phyloP scores from a whole-genome alignment of 495 filamentous ascomycete species.

The Polyplosphaeria fusca region DNA sequence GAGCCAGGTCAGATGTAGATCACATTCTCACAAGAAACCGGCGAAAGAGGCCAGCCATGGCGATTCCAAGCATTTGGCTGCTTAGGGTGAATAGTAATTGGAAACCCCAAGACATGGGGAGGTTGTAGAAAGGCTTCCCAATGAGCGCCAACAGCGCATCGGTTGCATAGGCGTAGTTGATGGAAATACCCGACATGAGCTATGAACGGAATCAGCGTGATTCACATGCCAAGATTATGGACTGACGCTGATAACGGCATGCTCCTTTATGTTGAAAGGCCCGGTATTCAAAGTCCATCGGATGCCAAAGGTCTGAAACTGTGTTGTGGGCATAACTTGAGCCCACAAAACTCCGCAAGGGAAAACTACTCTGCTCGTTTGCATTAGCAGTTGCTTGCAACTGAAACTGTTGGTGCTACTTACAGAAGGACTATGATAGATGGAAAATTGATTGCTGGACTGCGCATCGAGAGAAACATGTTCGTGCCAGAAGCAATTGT shows the following conservation, averaged over 20 bases:
- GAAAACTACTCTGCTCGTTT: conserved; percentile 19
- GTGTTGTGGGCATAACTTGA: conserved; percentile 15
- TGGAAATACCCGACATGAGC: conserved; percentile 25
- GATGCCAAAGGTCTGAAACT: conserved; percentile 26
- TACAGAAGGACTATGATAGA: conserved; percentile 22
- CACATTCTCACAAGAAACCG: conserved; percentile 54
- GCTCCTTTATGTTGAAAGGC: conserved; percentile 34
- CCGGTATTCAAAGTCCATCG: conserved; percentile 33
- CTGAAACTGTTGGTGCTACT: neutral
- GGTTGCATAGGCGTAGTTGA: conserved; percentile 20
- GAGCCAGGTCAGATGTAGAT: too few species aligned
- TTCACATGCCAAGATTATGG: neutral
- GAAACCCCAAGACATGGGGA: conserved; percentile 65
- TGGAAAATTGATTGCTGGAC: conserved; percentile 25
- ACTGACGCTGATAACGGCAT: conserved; percentile 22
- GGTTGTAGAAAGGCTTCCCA: conserved; percentile 49
- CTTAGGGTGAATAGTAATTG: conserved; percentile 66
- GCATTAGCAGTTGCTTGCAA: too few species aligned
- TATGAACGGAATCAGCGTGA: neutral
- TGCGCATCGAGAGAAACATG: conserved; percentile 30
- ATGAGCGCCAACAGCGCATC: conserved; percentile 16
- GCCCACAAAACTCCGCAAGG: conserved; percentile 14
- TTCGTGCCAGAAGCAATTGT: conserved; percentile 28
- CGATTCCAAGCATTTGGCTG: conserved; percentile 71
- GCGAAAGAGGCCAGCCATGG: conserved; percentile 67